These are phyloP conservation scores for Kuraishia hungarica DNA, from an alignment of 805 yeast species.

Conservation along the genomic window DNA sequence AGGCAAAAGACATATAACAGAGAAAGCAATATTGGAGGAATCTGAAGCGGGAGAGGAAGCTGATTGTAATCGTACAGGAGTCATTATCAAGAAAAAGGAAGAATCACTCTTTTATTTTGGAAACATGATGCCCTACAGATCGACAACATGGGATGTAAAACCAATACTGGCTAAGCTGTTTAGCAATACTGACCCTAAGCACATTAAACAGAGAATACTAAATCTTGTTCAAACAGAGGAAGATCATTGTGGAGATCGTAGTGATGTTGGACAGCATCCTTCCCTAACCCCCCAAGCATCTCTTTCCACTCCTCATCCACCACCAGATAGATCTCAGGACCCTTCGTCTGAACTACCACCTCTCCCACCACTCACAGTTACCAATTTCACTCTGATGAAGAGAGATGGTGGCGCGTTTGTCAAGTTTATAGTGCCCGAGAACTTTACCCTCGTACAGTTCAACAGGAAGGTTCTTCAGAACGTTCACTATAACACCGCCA, in stretches of 20 bases:
- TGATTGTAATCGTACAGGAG: conserved; percentile 48
- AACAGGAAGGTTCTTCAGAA: conserved; percentile 36
- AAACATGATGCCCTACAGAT: conserved; percentile 35
- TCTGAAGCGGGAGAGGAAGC: conserved; percentile 47
- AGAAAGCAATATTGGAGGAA: conserved; percentile 21
- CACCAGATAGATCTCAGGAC: conserved; percentile 11
- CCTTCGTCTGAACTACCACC: conserved; percentile 3
- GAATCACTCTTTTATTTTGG: conserved; percentile 51
- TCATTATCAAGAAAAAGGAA: conserved; percentile 37
- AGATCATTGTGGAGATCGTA: conserved; percentile 6
- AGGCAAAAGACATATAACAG: conserved; percentile 9
- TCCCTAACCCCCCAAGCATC: not conserved
- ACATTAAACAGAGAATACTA: conserved; percentile 18
- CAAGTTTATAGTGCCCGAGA: conserved; percentile 55
- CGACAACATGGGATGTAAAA: conserved; percentile 35
- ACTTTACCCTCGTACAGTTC: conserved; percentile 32
- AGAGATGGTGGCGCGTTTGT: conserved; percentile 96
- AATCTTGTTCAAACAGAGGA: conserved; percentile 28
- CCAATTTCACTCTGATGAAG: conserved; percentile 57
- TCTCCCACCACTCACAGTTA: conserved; percentile 28
- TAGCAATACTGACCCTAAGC: conserved; percentile 28
- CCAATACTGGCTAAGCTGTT: conserved; percentile 32
- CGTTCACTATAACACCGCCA: conserved; percentile 13
- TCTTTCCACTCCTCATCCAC: not conserved
- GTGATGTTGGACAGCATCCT: conserved; percentile 1